Base-by-base conservation (phyloP, 805 yeast genomes). In the Metschnikowia lochheadii region DNA sequence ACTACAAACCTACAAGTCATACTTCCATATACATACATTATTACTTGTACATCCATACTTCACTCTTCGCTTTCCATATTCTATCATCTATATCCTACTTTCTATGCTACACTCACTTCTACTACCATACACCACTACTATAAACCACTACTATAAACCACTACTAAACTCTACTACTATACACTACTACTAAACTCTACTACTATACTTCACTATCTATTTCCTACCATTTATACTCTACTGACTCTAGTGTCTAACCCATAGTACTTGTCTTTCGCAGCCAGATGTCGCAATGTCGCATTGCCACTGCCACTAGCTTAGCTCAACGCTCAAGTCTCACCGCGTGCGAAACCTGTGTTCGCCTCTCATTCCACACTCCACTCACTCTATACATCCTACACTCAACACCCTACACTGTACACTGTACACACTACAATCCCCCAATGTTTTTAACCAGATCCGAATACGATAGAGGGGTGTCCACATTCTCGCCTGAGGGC, bases 401-500 rank as follows among this genome's bases (percentile, higher is more conserved):
- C 11, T 23, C 29, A 7, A 3, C 29, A 23, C 29, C 29, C 29
- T 26, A 26, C 29, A 26, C 29, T 8, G 11, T 26, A 23, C 11
- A 26, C 11, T 26, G 11, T 26, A 26, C 29, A 26, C 29, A 26
- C 29, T 8, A 26, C 11, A 26, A 26, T 5, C 29, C 29, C 29
- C 11, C 29, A 26, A 94, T 94, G 99, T 94, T 94, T 73, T 80
- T 94, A 59, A 94, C 99, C n/a, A 87, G 99, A 84, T 87, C 96
- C 73, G 99, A 94, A 77, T 94, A 94, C 70, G 99, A 94, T 68
- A 87, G 99, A 70, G 99, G 99, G 56, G 99, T 94, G 45, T 87
- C 95, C 64, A 95, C 99, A 7, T 94, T 95, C 69, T 91, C 98
- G 1, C 99, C 99, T 23, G 99, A 95, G 68, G 99, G 99, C 23